Evolutionary conservation across 768 basidiomycete genomes (phyloP).

Genomic region (Pholiota conissans): DNA sequence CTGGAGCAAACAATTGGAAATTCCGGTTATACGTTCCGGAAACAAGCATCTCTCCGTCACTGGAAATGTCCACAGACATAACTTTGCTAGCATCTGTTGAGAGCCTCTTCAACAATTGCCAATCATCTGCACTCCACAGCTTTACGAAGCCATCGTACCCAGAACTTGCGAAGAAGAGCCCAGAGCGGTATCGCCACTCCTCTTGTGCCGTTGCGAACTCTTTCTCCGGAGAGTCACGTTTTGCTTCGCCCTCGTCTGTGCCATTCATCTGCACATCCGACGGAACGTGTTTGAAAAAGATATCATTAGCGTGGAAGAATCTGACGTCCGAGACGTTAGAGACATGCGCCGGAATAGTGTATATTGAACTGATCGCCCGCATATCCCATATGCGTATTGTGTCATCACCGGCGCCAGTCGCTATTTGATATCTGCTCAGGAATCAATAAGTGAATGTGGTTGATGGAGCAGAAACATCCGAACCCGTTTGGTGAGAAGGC

Average conservation of each 20-base stretch:
- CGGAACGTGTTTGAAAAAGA: slow-evolving; percentile 41
- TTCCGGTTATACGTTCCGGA: slow-evolving; percentile 93
- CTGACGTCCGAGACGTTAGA: slow-evolving; percentile 94
- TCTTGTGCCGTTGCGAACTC: slow-evolving; percentile 45
- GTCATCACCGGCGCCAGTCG: slow-evolving; percentile 95
- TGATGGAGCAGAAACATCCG: slow-evolving; percentile 29
- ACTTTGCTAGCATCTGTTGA: slow-evolving; percentile 97
- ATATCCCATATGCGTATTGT: slow-evolving; percentile 99
- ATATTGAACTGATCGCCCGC: slow-evolving; percentile 86
- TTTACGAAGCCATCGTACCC: slow-evolving; percentile 97
- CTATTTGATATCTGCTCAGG: slow-evolving; percentile 83
- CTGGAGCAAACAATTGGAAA: slow-evolving; percentile 90
- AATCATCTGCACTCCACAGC: slow-evolving; percentile 97
- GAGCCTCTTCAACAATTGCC: slow-evolving; percentile 87
- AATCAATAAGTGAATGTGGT: slow-evolving; percentile 10
- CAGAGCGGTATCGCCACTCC: slow-evolving; percentile 81
- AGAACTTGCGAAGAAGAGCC: slow-evolving; percentile 88
- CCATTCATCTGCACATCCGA: slow-evolving; percentile 54
- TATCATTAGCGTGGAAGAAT: slow-evolving; percentile 79
- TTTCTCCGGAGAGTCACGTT: slow-evolving; percentile 36
- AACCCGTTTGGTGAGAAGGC: slow-evolving; percentile 97
- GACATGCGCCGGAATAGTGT: slow-evolving; percentile 95
- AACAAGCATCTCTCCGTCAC: slow-evolving; percentile 80
- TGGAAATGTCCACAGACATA: slow-evolving; percentile 93
- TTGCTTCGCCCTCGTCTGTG: slow-evolving; percentile 37